These are phyloP conservation scores for Metarhizium sp. DNA, from an alignment of 2,329 filamentous ascomycete genomes.

Conservation along the genomic window DNA sequence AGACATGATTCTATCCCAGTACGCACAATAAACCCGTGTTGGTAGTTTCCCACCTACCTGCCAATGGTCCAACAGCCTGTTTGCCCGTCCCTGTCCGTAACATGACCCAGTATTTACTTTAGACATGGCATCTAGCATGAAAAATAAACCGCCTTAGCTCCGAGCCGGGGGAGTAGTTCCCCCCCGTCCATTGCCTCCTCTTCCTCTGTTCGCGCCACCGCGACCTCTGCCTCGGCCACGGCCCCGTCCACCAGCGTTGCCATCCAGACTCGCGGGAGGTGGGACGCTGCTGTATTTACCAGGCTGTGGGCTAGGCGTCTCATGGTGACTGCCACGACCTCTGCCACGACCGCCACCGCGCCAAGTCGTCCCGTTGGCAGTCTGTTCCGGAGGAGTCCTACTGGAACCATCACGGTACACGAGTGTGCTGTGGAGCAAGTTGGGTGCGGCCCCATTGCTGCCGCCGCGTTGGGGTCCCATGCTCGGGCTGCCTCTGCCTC, in stretches of 20 bases:
- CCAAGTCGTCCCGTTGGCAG: constrained; percentile 16
- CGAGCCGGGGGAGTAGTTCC: constrained; percentile 6
- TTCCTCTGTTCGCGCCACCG: constrained; percentile 23
- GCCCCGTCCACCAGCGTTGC: constrained; percentile 28
- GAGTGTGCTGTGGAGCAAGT: constrained; percentile 41
- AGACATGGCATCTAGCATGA: background rate
- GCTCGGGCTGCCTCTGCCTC: constrained; percentile 30
- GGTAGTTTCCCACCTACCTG: too few species aligned
- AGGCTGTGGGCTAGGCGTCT: constrained; percentile 14
- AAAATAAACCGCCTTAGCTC: constrained; percentile 7
- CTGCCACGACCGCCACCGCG: constrained; percentile 21
- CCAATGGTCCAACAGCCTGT: background rate
- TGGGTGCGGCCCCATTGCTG: constrained; percentile 17
- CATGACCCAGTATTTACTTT: background rate
- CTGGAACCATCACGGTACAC: constrained; percentile 38
- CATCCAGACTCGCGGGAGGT: constrained; percentile 49
- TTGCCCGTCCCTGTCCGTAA: background rate
- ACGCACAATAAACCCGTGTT: background rate
- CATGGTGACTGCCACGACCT: constrained; percentile 18
- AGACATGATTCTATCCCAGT: background rate
- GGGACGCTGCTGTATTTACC: constrained; percentile 45
- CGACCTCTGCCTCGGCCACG: constrained; percentile 30
- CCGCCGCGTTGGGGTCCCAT: constrained; percentile 25
- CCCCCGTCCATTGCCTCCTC: constrained; percentile 19
- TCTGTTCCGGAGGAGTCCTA: constrained; percentile 16